These are phyloP conservation scores for Skeletonema tropicum DNA, from an alignment of 108 stramenopile genomes.

Conservation along the genomic window DNA sequence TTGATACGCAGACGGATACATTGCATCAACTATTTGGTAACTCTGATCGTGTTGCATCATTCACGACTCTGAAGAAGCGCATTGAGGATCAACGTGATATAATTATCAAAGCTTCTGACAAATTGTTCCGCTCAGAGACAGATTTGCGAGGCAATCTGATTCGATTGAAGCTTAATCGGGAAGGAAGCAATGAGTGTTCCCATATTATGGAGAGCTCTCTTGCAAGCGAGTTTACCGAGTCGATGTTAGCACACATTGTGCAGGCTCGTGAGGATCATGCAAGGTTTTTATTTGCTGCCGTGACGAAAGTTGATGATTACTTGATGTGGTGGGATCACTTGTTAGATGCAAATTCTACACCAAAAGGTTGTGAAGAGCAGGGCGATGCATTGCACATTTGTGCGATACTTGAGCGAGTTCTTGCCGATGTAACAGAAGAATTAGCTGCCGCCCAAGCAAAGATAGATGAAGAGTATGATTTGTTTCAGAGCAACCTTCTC, in stretches of 20 bases:
- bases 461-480: not conserved
- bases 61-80: not conserved
- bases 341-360: not conserved
- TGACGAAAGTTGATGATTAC: not conserved
- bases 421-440: constrained; percentile 1
- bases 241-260: constrained; percentile 8
- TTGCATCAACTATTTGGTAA: not conserved
- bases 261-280: not conserved
- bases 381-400: not conserved
- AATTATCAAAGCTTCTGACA: not conserved
- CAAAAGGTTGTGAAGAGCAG: not conserved
- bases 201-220: constrained; percentile 16
- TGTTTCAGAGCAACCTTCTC: not conserved
- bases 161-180: constrained; percentile 1
- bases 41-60: not conserved
- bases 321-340: constrained; percentile 15
- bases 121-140: not conserved
- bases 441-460: not conserved
- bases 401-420: not conserved
- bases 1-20: constrained; percentile 6
- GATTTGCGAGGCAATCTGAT: constrained; percentile 4
- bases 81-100: not conserved
- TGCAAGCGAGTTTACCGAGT: constrained; percentile 18
- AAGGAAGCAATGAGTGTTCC: constrained; percentile 11
- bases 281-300: constrained; percentile 2